Evolutionary conservation across 2,329 filamentous ascomycete species (phyloP).

Genomic region (Xylaria arbuscula): DNA sequence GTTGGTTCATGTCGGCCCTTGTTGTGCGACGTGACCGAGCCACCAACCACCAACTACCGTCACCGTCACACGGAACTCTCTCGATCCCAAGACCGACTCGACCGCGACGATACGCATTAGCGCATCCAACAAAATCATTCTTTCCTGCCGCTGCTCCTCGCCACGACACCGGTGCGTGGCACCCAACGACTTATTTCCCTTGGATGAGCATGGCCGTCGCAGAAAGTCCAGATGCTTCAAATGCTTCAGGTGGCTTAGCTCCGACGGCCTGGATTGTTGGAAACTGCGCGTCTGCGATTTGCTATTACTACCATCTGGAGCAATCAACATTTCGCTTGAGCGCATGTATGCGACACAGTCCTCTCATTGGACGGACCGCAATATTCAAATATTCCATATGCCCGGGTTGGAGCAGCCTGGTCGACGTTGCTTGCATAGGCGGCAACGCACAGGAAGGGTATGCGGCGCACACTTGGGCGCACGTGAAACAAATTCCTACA

Average conservation of each 20-base stretch:
- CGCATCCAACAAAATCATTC: slow-evolving; percentile 1
- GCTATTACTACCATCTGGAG: slow-evolving; percentile 14
- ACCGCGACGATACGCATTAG: slow-evolving; percentile 20
- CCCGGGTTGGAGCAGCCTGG: slow-evolving; percentile 18
- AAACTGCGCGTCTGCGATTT: slow-evolving; percentile 10
- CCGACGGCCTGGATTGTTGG: not conserved
- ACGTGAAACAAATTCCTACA: not conserved
- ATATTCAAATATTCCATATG: slow-evolving; percentile 18
- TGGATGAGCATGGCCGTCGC: slow-evolving; percentile 2
- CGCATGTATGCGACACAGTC: slow-evolving; percentile 21
- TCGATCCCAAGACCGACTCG: slow-evolving; percentile 22
- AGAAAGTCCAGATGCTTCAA: not conserved
- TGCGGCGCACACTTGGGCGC: slow-evolving; percentile 15
- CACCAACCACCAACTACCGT: slow-evolving; percentile 20
- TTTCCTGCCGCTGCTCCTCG: not conserved
- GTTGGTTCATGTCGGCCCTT: slow-evolving; percentile 21
- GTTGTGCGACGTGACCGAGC: slow-evolving; percentile 23
- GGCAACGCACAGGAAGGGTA: slow-evolving; percentile 9
- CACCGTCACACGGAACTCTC: slow-evolving; percentile 9
- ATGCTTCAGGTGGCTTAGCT: no score
- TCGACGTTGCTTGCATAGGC: slow-evolving; percentile 26
- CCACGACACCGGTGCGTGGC: slow-evolving; percentile 11
- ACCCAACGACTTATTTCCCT: slow-evolving; percentile 1
- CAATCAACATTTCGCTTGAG: slow-evolving; percentile 9
- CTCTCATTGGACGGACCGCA: slow-evolving; percentile 21